A percentile compares a stretch with the other conserved stretches of the same genome.
Conservation (phyloP, 2,329 filamentous ascomycete genomes). For the Ophiocordyceps camponoti-saundersi region DNA sequence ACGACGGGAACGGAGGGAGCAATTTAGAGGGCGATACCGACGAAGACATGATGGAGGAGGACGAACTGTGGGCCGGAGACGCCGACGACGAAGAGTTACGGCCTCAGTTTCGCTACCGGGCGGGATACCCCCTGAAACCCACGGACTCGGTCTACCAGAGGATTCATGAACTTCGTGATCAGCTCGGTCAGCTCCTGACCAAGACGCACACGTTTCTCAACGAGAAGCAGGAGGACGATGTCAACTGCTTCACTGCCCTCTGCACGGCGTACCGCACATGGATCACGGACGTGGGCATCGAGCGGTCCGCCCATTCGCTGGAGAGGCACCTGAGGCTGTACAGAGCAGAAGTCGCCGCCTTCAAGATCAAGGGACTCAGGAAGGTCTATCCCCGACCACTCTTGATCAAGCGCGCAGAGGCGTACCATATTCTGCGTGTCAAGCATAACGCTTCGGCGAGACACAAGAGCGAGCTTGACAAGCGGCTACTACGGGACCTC, state of each 20-base stretch:
- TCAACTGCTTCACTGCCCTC: conserved; percentile 81
- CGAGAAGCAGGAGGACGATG: conserved; percentile 80
- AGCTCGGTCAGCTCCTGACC: conserved; percentile 66
- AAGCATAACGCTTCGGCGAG: conserved; percentile 84
- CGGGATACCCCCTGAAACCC: conserved; percentile 60
- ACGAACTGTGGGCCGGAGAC: conserved; percentile 42
- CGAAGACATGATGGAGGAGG: conserved; percentile 25
- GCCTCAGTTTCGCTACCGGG: conserved; percentile 74
- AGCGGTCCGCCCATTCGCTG: conserved; percentile 82
- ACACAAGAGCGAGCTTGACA: conserved; percentile 81
- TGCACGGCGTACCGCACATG: conserved; percentile 88
- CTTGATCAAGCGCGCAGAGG: conserved; percentile 81
- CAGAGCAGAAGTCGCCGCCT: conserved; percentile 72
- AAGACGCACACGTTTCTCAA: conserved; percentile 72
- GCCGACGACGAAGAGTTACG: conserved; percentile 69
- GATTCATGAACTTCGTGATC: conserved; percentile 67
- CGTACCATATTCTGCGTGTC: conserved; percentile 86
- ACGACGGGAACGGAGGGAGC: conserved; percentile 24
- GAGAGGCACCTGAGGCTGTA: conserved; percentile 77
- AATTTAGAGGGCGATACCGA: conserved; percentile 41
- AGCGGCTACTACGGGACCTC: conserved; percentile 66
- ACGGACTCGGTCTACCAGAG: conserved; percentile 44
- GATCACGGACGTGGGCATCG: conserved; percentile 96
- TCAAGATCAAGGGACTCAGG: conserved; percentile 82
- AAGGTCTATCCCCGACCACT: conserved; percentile 87